A percentile compares a stretch with the other conserved stretches of the same genome.
These are phyloP conservation scores for Aquilaria sinensis DNA, from an alignment of 345 rosid species.

Conservation along the genomic window DNA sequence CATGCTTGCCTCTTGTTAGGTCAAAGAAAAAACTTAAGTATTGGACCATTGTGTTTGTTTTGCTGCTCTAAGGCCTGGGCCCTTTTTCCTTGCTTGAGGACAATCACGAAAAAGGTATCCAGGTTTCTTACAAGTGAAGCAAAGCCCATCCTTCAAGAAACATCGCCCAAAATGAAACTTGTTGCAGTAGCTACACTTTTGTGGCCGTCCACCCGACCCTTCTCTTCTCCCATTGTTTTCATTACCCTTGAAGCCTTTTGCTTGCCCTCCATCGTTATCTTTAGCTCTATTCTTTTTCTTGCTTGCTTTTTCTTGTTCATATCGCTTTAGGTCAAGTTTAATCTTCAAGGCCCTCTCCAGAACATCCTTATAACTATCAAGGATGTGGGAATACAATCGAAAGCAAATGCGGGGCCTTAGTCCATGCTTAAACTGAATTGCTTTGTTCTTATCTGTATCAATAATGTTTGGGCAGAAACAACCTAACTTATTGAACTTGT, in stretches of 20 bases:
- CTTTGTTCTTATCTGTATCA: background rate
- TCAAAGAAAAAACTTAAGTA: too few species aligned
- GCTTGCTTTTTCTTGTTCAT: background rate
- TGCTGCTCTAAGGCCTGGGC: background rate
- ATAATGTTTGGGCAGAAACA: background rate
- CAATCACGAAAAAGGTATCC: too few species aligned
- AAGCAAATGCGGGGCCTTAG: background rate
- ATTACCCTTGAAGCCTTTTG: background rate
- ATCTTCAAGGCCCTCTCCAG: background rate
- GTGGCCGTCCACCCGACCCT: too few species aligned
- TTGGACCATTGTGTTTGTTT: background rate
- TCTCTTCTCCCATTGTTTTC: background rate
- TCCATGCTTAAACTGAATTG: background rate
- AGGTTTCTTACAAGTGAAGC: background rate
- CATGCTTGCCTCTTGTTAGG: too few species aligned
- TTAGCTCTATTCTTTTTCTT: background rate
- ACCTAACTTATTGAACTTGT: background rate
- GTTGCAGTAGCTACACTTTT: background rate
- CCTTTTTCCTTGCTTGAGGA: background rate
- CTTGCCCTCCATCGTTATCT: background rate
- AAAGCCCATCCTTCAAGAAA: background rate
- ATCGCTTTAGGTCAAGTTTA: background rate
- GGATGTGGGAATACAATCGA: background rate
- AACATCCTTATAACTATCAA: background rate
- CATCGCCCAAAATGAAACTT: background rate